Conservation (phyloP, 176 grass and related monocot species). For the Oryza australiensis region DNA sequence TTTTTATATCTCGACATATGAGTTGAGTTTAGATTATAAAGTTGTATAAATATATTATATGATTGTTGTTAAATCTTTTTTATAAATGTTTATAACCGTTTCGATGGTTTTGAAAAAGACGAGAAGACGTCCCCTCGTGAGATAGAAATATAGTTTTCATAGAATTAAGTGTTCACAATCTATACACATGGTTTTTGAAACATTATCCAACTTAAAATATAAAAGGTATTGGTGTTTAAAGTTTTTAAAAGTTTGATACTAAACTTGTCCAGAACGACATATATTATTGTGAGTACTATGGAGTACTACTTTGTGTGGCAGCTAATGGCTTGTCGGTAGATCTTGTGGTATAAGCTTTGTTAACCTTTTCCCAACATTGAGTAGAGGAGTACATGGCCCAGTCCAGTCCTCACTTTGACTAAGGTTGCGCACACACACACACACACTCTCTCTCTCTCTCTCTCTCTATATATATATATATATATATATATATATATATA, state of each 20-base stretch:
- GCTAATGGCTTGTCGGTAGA: not conserved
- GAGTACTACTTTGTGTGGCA: not conserved
- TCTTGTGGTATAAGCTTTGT: not conserved
- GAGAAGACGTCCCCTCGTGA: too few species aligned
- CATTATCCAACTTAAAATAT: not conserved
- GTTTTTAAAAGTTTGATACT: too few species aligned
- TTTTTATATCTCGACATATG: too few species aligned
- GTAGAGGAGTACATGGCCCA: not conserved
- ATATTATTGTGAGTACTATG: not conserved
- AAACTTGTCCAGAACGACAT: not conserved
- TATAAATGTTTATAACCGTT: too few species aligned
- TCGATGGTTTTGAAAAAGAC: too few species aligned
- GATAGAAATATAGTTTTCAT: too few species aligned
- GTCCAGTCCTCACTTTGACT: not conserved
- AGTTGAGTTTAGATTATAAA: too few species aligned
- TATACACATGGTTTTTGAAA: not conserved
- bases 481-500: too few species aligned
- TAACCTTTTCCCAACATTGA: not conserved
- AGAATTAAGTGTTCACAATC: not conserved
- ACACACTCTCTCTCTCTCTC: too few species aligned
- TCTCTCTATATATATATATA: too few species aligned
- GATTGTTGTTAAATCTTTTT: too few species aligned
- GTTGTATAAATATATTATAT: too few species aligned
- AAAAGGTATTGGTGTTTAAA: not conserved
- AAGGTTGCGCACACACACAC: not conserved